These are phyloP conservation scores for Chalaropsis thielavioides DNA, from an alignment of 2,329 filamentous ascomycete species.

Conservation along the genomic window DNA sequence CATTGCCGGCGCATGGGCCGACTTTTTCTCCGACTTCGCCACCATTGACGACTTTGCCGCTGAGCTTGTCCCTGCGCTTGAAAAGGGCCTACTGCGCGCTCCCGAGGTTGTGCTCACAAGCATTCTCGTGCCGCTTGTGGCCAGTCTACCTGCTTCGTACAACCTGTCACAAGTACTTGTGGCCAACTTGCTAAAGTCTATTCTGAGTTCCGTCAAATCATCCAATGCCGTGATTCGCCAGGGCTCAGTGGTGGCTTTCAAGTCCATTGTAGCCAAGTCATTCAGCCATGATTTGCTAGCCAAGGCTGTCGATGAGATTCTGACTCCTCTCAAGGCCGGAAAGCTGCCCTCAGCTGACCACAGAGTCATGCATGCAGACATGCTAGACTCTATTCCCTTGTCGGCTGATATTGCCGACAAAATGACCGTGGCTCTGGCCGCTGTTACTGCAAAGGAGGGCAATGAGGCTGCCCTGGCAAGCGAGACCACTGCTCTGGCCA, in stretches of 20 bases:
- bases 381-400: conserved; percentile 51
- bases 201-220: conserved; percentile 84
- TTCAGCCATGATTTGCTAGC: conserved; percentile 42
- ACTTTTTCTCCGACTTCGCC: conserved; percentile 71
- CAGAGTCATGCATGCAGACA: conserved; percentile 65
- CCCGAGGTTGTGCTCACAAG: conserved; percentile 80
- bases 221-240: conserved; percentile 65
- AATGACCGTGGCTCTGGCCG: conserved; percentile 50
- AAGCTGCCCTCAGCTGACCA: conserved; percentile 81
- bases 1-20: conserved; percentile 55
- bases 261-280: conserved; percentile 49
- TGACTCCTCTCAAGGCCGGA: conserved; percentile 63
- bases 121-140: conserved; percentile 58
- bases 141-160: conserved; percentile 51
- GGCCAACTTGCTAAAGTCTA: conserved; percentile 63
- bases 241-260: conserved; percentile 63
- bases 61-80: conserved; percentile 64
- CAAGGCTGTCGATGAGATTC: conserved; percentile 62
- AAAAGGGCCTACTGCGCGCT: conserved; percentile 76
- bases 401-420: conserved; percentile 50
- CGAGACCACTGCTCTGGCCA: conserved; percentile 57
- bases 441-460: conserved; percentile 65
- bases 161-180: conserved; percentile 66
- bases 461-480: conserved; percentile 70
- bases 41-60: conserved; percentile 59